A percentile compares a stretch with the other conserved stretches of the same genome.
These are phyloP conservation scores for Ambispora gerdemannii DNA, from an alignment of 192 early-diverging fungal species.

Conservation along the genomic window DNA sequence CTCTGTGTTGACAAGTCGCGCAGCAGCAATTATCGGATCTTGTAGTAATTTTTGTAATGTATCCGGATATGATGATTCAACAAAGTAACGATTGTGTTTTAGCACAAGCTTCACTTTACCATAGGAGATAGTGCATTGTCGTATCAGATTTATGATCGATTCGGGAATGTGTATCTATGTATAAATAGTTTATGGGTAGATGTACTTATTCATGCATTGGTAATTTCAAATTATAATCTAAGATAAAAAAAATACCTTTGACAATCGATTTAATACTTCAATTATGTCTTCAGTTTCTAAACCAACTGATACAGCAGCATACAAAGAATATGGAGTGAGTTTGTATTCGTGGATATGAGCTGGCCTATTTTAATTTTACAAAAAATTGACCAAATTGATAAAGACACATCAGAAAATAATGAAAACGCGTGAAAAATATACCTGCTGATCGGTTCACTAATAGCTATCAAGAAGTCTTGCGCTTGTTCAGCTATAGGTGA, in stretches of 20 bases:
- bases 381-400: neutral
- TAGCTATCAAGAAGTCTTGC: constrained; percentile 92
- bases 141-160: constrained; percentile 71
- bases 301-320: constrained; percentile 98
- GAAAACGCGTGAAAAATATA: constrained; percentile 34
- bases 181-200: too few species aligned
- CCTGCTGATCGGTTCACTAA: constrained; percentile 91
- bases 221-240: too few species aligned
- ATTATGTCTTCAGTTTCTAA: constrained; percentile 90
- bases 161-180: constrained; percentile 51
- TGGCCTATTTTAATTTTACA: constrained; percentile 42
- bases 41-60: constrained; percentile 76
- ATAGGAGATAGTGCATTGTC: constrained; percentile 78
- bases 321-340: constrained; percentile 90
- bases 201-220: too few species aligned
- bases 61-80: constrained; percentile 85
- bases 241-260: constrained; percentile 67
- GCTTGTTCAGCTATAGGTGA: constrained; percentile 95
- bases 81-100: constrained; percentile 90
- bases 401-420: constrained; percentile 1
- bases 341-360: constrained; percentile 89
- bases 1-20: constrained; percentile 46
- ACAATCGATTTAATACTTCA: constrained; percentile 82
- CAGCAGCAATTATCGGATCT: constrained; percentile 68
- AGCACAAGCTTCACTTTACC: constrained; percentile 97